phyloP scores from a whole-genome alignment of 176 grass and related monocot genomes.

The Alloteropsis semialata region DNA sequence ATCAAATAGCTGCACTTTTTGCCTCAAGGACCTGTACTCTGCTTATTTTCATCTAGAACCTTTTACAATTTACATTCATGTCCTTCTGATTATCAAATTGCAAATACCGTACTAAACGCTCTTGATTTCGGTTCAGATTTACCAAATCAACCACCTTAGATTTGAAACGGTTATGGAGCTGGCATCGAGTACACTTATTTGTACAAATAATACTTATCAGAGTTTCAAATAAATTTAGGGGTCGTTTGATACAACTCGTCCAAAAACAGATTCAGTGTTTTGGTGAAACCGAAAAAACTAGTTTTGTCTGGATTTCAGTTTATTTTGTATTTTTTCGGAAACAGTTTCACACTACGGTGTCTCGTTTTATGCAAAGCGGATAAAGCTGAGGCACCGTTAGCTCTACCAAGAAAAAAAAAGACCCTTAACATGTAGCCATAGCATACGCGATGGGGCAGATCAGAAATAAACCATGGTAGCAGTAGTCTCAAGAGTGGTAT shows the following conservation, averaged over 20 bases:
- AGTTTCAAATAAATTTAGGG: background rate
- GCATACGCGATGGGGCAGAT: background rate
- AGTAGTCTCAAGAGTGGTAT: background rate
- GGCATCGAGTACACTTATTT: background rate
- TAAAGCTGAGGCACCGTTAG: too few species aligned
- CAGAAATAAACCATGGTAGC: background rate
- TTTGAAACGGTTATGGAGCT: background rate
- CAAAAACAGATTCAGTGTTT: too few species aligned
- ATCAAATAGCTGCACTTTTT: slow-evolving; percentile 37
- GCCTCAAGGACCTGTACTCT: background rate
- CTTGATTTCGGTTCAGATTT: too few species aligned
- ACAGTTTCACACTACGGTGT: too few species aligned
- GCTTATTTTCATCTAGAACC: background rate
- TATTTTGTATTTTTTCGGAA: too few species aligned
- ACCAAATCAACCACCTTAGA: background rate
- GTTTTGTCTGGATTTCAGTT: too few species aligned
- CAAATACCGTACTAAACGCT: too few species aligned
- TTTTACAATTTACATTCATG: background rate
- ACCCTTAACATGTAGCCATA: background rate
- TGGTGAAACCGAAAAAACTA: too few species aligned
- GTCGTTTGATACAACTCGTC: too few species aligned
- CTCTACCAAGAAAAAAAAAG: too few species aligned
- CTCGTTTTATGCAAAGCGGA: too few species aligned
- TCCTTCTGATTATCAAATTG: too few species aligned
- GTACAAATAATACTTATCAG: background rate